Evolutionary conservation across 2,329 filamentous ascomycete genomes (phyloP), one percentile per base, ranked within the genome.

Genomic region (Clathrospora elynae): DNA sequence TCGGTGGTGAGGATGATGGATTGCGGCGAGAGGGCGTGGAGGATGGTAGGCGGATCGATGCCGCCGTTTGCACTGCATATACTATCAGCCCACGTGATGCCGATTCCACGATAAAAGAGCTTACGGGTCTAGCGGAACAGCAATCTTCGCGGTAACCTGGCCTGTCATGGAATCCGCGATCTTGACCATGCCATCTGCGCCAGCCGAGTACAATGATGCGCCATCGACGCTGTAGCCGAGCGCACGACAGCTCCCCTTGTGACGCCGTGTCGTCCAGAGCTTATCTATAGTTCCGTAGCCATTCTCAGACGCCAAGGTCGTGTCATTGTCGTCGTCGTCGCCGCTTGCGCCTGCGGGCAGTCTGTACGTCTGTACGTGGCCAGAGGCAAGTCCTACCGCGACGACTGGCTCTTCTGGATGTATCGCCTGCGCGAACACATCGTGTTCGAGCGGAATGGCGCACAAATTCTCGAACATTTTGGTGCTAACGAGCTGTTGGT

Each of bases 211-310:
- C 73, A 78, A 71, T 76, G 85, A 78, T 53, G 81, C 75, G 11
- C 92, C 93, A 67, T 96, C 91, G 43, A 83, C 71, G 53, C 84
- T 86, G 72, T 91, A 97, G 4, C 80, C 83, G 41, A 97, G 74
- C 47, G 83, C 85, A 38, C 93, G 81, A 67, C 92, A 97, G 77
- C 90, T 96, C 9, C 90, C 92, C 76, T 96, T 95, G 74, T 99
- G 93, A 49, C 93, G 81, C 56, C 85, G 80, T 4, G 93, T 97
- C 59, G 83, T 82, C 93, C 93, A 99, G 46, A 85, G 75, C 0
- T 86, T 89, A 57, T 91, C 87, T 51, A 97, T 87, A 42, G 85
- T 82, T 29, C 85, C 87, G 51, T 81, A 86, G 8, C 89, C 90
- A 59, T 76, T 79, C 57, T 77, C 75, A 16, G 75, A 75, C 20